These are phyloP conservation scores for Annulohypoxylon nitens DNA, from an alignment of 495 filamentous ascomycete species.

Conservation along the genomic window DNA sequence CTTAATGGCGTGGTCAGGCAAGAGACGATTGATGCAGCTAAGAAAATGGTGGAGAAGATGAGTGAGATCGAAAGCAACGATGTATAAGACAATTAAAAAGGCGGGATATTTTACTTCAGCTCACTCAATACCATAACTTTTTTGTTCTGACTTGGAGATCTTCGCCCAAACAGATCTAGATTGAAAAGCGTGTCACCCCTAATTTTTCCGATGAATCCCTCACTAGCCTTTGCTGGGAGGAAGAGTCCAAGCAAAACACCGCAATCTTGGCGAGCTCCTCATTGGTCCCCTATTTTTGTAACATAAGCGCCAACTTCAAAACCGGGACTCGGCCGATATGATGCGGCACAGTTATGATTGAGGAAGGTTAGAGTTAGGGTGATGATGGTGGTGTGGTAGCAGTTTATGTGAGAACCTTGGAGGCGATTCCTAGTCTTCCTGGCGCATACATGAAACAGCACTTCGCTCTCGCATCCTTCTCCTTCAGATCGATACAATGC, in stretches of 20 bases:
- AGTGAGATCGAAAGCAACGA: constrained; percentile 22
- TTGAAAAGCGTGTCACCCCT: too few species aligned
- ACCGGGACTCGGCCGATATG: neutral
- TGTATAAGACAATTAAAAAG: neutral
- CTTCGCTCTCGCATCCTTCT: neutral
- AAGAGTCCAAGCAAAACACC: neutral
- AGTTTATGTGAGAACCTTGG: neutral
- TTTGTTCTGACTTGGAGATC: neutral
- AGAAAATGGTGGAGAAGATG: constrained; percentile 47
- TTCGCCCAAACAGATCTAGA: too few species aligned
- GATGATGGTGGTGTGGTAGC: neutral
- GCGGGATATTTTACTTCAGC: neutral
- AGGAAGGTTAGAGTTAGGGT: neutral
- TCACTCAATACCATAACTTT: neutral
- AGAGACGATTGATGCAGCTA: constrained; percentile 41
- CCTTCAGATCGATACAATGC: too few species aligned
- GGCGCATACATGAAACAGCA: neutral
- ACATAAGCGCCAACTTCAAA: neutral
- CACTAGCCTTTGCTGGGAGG: too few species aligned
- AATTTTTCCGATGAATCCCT: too few species aligned
- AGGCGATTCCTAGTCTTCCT: neutral
- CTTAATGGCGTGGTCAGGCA: constrained; percentile 36
- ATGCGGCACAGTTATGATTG: neutral
- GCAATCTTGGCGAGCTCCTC: neutral
- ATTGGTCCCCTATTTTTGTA: neutral